Conservation (phyloP, 306 rosid species). For the Oxytropis ochrocephala region DNA sequence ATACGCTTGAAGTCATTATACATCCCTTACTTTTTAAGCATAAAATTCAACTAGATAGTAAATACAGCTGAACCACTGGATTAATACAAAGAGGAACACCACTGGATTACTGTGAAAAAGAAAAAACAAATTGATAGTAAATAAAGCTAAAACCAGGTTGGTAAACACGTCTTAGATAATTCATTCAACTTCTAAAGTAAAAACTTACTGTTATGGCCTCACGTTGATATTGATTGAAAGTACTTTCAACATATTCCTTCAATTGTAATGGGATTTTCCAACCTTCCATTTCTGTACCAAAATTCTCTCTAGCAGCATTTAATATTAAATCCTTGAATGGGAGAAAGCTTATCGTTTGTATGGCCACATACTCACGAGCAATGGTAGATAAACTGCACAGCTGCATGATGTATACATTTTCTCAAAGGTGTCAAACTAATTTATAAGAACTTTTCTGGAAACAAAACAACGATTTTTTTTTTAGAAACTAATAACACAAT, state of each 20-base stretch:
- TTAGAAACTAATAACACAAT: neutral
- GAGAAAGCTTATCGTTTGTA: constrained; percentile 53
- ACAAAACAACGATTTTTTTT: neutral
- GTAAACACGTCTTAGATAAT: neutral
- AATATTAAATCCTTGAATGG: constrained; percentile 84
- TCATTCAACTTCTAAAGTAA: neutral
- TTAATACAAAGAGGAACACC: neutral
- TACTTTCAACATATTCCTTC: constrained; percentile 56
- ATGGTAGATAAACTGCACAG: constrained; percentile 87
- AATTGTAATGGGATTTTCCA: constrained; percentile 78
- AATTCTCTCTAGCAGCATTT: constrained; percentile 42
- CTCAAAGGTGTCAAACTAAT: constrained; percentile 1
- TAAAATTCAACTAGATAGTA: neutral
- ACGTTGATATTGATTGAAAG: constrained; percentile 70
- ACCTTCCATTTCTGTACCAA: constrained; percentile 36
- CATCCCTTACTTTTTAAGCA: neutral
- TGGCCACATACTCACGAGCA: constrained; percentile 75
- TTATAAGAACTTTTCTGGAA: constrained; percentile 6
- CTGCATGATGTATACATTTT: constrained; percentile 36
- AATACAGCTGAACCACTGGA: too few species aligned
- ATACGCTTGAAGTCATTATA: neutral
- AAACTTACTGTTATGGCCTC: constrained; percentile 73
- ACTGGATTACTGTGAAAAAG: neutral
- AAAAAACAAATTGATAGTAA: neutral
- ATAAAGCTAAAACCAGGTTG: neutral